Evolutionary conservation across 2,329 filamentous ascomycete genomes (phyloP).

Genomic region (Delphinella strobiligena): DNA sequence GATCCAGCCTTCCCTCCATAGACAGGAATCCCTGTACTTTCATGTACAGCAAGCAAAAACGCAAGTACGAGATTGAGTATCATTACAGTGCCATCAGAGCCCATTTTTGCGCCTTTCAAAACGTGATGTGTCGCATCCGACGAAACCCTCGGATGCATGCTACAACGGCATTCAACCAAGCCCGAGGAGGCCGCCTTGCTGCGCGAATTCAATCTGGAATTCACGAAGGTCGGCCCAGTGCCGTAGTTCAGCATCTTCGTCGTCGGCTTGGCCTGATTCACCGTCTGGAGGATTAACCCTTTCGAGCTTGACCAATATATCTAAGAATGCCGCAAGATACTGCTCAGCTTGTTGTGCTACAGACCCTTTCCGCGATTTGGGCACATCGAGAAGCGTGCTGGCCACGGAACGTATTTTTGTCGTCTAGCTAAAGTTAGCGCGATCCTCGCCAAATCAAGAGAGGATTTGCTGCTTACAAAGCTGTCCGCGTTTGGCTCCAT

Average conservation of each 20-base stretch:
- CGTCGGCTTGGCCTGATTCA: slow-evolving; percentile 23
- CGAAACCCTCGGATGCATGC: no score
- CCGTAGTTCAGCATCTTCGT: slow-evolving; percentile 65
- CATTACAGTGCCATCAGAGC: not conserved
- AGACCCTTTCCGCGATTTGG: slow-evolving; percentile 40
- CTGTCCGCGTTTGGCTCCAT: slow-evolving; percentile 62
- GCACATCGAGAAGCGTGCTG: slow-evolving; percentile 59
- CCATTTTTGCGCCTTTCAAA: not conserved
- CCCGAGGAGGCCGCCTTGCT: slow-evolving; percentile 45
- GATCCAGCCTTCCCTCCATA: not conserved
- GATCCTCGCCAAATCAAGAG: slow-evolving; percentile 17
- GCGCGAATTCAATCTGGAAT: slow-evolving; percentile 61
- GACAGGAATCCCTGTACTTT: not conserved
- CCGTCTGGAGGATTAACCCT: slow-evolving; percentile 40
- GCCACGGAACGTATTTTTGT: slow-evolving; percentile 79
- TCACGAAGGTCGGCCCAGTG: slow-evolving; percentile 71
- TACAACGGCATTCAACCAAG: slow-evolving; percentile 12
- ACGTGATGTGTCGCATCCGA: no score
- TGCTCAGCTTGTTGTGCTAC: slow-evolving; percentile 52
- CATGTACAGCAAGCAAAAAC: not conserved
- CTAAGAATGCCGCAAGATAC: slow-evolving; percentile 59
- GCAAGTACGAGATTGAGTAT: not conserved
- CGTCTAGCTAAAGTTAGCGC: no score
- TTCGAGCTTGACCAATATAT: slow-evolving; percentile 64
- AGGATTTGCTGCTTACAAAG: slow-evolving; percentile 37